These are phyloP conservation scores for Chlamydomonas sp. DNA, from an alignment of 139 green algal genomes.

Conservation along the genomic window DNA sequence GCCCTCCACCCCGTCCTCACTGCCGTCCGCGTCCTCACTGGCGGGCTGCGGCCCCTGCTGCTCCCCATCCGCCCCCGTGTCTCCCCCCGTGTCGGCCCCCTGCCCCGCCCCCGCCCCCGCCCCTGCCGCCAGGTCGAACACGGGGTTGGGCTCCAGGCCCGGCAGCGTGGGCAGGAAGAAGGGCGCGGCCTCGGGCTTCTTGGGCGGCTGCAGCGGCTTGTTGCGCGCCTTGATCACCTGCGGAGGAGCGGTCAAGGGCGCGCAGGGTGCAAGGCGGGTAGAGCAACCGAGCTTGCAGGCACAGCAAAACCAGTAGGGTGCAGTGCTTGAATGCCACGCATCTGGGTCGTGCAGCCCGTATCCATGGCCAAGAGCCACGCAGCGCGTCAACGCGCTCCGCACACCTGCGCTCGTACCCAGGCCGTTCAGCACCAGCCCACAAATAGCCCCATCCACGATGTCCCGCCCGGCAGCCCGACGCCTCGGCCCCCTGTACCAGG, in stretches of 20 bases:
- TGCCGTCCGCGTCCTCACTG: neutral
- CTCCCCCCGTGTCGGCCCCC: neutral
- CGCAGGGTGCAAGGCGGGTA: slow-evolving; percentile 57
- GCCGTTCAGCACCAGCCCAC: no score
- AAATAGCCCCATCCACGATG: no score
- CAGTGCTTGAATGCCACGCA: neutral
- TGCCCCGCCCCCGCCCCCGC: neutral
- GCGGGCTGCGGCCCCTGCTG: neutral
- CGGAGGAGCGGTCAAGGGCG: neutral
- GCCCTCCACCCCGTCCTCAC: slow-evolving; percentile 15
- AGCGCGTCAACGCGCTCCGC: no score
- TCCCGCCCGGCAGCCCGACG: no score
- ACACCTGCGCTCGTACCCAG: no score
- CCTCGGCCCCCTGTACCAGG: no score
- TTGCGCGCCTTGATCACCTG: slow-evolving; percentile 91
- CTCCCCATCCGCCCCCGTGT: neutral
- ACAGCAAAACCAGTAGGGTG: neutral
- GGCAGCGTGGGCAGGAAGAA: slow-evolving; percentile 97
- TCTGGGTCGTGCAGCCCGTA: neutral
- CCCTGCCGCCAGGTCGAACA: slow-evolving; percentile 58
- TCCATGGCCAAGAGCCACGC: no score
- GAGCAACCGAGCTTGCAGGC: neutral
- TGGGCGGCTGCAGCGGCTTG: slow-evolving; percentile 86
- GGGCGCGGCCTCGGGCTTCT: slow-evolving; percentile 94
- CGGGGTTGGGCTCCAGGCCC: slow-evolving; percentile 56